Evolutionary conservation across 345 rosid species (phyloP), one percentile per base, ranked within the genome.

Genomic region (Eucalyptus coolabah): DNA sequence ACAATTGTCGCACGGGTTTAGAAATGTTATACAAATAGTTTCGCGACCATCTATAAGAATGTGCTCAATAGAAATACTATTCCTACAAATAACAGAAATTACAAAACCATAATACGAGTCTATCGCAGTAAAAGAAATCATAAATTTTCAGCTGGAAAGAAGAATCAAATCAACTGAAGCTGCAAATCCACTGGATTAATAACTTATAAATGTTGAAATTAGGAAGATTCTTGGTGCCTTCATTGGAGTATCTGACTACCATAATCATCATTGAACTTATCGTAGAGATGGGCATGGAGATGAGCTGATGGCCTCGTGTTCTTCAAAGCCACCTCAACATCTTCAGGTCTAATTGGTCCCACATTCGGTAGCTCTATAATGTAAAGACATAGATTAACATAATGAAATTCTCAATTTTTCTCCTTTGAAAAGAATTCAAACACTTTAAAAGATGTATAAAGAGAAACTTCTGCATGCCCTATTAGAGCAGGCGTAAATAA

Each of bases 221-320:
- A 65, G 32, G 87, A 59, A 59, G 65, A 65, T 42, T 16, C 9
- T 12, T 65, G 50, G 67, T 86, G 87, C 92, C 91, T 86, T 94
- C 94, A 96, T 59, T 92, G 93, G 60, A 95, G 94, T 88, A 97
- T 95, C 50, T 98, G 99, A 92, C 99, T 97, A 51, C 99, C 99
- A 89, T 98, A 96, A 88, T 98, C 99, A 7, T 91, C 94, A 90
- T 97, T 98, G 89, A 98, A 98, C 94, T 96, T 97, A 60, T 96
- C 98, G 8, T 97, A 97, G 56, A 95, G 96, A 87, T 96, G 97
- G 37, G 97, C 96, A 51, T 95, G 95, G 50, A 98, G 97, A 94
- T 97, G 99, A 86, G 99, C 99, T 2, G 98, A 97, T 26, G 99
- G 99, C 90, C 99, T 94, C 10, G 99, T 97, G 92, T 97, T 96